Evolutionary conservation across 768 basidiomycete species (phyloP).

Genomic region (Hebeloma cylindrosporum): DNA sequence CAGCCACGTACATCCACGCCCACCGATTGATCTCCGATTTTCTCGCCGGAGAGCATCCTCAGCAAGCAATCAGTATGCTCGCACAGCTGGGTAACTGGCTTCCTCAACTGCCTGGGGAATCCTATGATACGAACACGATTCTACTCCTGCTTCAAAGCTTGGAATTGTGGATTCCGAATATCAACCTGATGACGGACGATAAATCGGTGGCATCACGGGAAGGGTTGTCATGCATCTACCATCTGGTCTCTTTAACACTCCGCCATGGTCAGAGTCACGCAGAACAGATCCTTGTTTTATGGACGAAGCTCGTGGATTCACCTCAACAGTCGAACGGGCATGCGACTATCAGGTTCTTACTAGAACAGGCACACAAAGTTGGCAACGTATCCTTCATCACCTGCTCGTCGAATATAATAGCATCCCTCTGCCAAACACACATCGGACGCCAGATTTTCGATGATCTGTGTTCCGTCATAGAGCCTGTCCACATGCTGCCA

Average conservation of each 20-base stretch:
- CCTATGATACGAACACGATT: conserved; percentile 43
- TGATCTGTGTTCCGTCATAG: conserved; percentile 82
- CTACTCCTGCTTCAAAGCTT: conserved; percentile 74
- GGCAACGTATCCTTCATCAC: conserved; percentile 75
- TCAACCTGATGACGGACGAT: conserved; percentile 67
- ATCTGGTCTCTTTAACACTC: conserved; percentile 80
- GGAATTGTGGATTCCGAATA: conserved; percentile 80
- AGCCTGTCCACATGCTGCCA: conserved; percentile 82
- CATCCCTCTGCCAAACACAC: conserved; percentile 77
- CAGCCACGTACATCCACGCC: conserved; percentile 78
- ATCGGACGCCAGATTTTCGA: conserved; percentile 74
- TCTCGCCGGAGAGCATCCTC: conserved; percentile 75
- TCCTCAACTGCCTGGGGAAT: conserved; percentile 56
- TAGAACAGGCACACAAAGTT: conserved; percentile 86
- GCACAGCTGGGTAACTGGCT: conserved; percentile 72
- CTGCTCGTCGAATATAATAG: conserved; percentile 79
- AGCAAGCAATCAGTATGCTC: conserved; percentile 63
- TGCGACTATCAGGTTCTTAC: conserved; percentile 76
- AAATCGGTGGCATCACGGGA: conserved; percentile 54
- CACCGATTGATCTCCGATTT: conserved; percentile 76
- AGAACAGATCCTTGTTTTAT: conserved; percentile 78
- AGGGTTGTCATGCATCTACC: conserved; percentile 68
- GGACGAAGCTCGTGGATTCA: conserved; percentile 74
- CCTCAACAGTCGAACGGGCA: conserved; percentile 74
- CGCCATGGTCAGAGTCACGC: conserved; percentile 73